Evolutionary conservation across 352 stramenopile genomes (phyloP).

Genomic region (Globisporangium canariense): DNA sequence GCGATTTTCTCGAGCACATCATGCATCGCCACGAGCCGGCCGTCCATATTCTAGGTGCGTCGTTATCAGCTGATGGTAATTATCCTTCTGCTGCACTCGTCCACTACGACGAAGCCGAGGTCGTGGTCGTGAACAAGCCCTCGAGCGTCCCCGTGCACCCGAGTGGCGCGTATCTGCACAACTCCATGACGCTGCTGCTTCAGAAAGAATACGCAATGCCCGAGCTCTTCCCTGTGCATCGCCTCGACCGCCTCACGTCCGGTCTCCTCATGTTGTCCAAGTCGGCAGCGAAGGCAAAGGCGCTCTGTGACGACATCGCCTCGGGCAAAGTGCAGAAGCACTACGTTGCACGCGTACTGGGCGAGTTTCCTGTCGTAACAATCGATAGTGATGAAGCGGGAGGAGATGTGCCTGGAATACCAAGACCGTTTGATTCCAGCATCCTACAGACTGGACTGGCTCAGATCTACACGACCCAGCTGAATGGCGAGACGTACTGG

Average conservation of each 20-base stretch:
- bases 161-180: constrained; percentile 88
- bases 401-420: neutral
- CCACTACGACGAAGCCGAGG: constrained; percentile 38
- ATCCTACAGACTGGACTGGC: constrained; percentile 17
- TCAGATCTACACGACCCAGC: constrained; percentile 3
- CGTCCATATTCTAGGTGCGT: constrained; percentile 41
- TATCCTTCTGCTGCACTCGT: constrained; percentile 26
- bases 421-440: constrained; percentile 12
- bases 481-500: constrained; percentile 26
- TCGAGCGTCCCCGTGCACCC: constrained; percentile 90
- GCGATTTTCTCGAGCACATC: constrained; percentile 88
- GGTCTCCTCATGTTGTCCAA: constrained; percentile 61
- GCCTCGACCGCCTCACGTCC: constrained; percentile 93
- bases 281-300: constrained; percentile 32
- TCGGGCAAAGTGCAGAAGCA: constrained; percentile 42
- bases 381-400: constrained; percentile 13
- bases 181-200: constrained; percentile 79
- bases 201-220: constrained; percentile 24
- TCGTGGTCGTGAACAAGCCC: constrained; percentile 81
- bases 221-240: constrained; percentile 83
- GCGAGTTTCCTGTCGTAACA: constrained; percentile 29
- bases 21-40: constrained; percentile 93
- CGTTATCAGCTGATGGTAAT: neutral
- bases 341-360: constrained; percentile 49
- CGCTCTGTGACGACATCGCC: constrained; percentile 36